These are phyloP conservation scores for Ampelomyces quisqualis DNA, from an alignment of 2,329 filamentous ascomycete species.

Conservation along the genomic window DNA sequence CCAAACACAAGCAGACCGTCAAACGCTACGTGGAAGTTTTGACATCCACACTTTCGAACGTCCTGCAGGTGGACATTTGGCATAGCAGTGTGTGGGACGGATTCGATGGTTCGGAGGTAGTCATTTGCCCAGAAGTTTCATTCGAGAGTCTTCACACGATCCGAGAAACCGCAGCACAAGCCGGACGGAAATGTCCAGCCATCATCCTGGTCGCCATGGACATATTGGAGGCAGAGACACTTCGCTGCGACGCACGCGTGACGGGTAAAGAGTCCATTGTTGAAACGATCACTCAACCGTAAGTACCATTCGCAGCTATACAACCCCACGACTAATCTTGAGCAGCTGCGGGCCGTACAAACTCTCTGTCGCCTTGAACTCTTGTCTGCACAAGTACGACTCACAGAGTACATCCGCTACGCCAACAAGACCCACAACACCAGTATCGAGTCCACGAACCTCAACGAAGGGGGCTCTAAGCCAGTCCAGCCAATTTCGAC, in stretches of 20 bases:
- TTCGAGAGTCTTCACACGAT: slow-evolving; percentile 25
- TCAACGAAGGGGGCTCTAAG: not conserved
- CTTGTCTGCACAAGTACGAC: slow-evolving; percentile 23
- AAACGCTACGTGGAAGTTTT: slow-evolving; percentile 17
- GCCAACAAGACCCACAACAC: not conserved
- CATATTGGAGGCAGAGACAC: slow-evolving; percentile 26
- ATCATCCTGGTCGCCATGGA: slow-evolving; percentile 31
- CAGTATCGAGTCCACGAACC: not conserved
- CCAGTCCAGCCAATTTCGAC: not conserved
- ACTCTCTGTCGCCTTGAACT: slow-evolving; percentile 19
- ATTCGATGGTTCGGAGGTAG: slow-evolving; percentile 17
- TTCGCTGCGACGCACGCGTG: slow-evolving; percentile 28
- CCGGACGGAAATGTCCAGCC: slow-evolving; percentile 16
- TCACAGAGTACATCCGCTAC: not conserved
- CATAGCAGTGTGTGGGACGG: slow-evolving; percentile 16
- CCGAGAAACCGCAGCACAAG: slow-evolving; percentile 5
- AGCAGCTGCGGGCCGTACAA: slow-evolving; percentile 31
- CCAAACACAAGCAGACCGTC: slow-evolving; percentile 2
- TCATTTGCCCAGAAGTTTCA: slow-evolving; percentile 30
- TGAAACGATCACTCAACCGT: slow-evolving; percentile 33
- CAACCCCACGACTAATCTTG: not conserved
- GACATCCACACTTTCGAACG: slow-evolving; percentile 12
- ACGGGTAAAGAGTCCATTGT: slow-evolving; percentile 21
- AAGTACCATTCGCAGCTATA: slow-evolving; percentile 7
- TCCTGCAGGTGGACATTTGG: slow-evolving; percentile 19